Evolutionary conservation across 1,284 basidiomycete genomes (phyloP), one percentile per base, ranked within the genome.

Genomic region (Cryptococcus sp.): DNA sequence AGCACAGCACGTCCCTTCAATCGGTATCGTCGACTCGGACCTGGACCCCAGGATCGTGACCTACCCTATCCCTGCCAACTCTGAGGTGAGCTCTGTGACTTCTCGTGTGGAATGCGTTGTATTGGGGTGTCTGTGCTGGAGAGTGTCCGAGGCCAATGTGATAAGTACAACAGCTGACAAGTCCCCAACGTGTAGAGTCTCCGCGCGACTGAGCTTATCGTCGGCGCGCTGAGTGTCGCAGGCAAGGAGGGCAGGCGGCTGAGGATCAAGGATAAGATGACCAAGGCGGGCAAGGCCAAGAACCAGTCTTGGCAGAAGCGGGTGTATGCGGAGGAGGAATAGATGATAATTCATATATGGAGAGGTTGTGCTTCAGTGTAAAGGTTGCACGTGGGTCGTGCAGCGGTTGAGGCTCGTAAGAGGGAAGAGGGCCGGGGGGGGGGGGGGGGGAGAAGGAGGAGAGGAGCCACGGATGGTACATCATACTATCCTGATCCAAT

Each of bases 51-150:
- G 96, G 18, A 82, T 93, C 38, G 94, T 98, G 58, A 98, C 97
- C 82, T 98, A 98, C 77, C 88, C 96, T 37, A 97, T 99, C 68
- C 95, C 94, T 1, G 94, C 91, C 39, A 99, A 98, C 77, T 65
- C 71, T 57, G 95, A 98, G 79, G 95, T 98, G 78, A 91, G 87
- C 63, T n/a, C n/a, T n/a, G n/a, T n/a, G n/a, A n/a, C n/a, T n/a
- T 11, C 11, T 21, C 11, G 9, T 45, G n/a, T 40, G 38, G 38
- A 40, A 40, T 40, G 38, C n/a, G n/a, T n/a, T n/a, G n/a, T n/a
- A n/a, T 23, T n/a, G 38, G 21, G 13, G 1, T 37, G 11, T 13
- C 9, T 47, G 38, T 18, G 33, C 46, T n/a, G n/a, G n/a, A n/a
- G n/a, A n/a, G n/a, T n/a, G n/a, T n/a, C n/a, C n/a, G n/a, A n/a